phyloP scores from a whole-genome alignment of 768 basidiomycete genomes.

The Tremella mesenterica region DNA sequence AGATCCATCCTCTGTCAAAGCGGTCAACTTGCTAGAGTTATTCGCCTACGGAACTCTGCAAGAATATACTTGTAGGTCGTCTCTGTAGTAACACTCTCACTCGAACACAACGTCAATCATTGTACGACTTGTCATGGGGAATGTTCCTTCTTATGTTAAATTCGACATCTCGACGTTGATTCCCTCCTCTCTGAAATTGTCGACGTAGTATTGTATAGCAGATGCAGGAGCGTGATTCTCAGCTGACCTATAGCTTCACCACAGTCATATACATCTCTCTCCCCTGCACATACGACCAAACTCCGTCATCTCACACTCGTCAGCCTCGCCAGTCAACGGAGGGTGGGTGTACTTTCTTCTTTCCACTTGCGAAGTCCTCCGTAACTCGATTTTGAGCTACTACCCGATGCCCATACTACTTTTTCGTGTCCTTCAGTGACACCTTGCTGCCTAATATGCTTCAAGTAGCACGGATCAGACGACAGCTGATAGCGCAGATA shows the following conservation, averaged over 20 bases:
- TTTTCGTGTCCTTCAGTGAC: not conserved
- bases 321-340: conserved; percentile 63
- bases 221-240: too few species aligned
- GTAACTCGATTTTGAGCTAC: not conserved
- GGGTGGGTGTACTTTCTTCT: conserved; percentile 56
- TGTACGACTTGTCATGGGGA: not conserved
- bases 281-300: conserved; percentile 67
- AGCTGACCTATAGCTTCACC: conserved; percentile 53
- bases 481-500: conserved; percentile 50
- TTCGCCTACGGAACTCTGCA: conserved; percentile 84
- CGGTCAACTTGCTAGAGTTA: conserved; percentile 62
- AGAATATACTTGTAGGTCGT: conserved; percentile 63
- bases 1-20: conserved; percentile 58
- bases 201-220: too few species aligned
- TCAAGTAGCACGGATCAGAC: not conserved
- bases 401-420: not conserved
- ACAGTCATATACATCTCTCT: conserved; percentile 59
- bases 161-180: too few species aligned
- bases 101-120: conserved; percentile 3
- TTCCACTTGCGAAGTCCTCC: not conserved
- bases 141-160: too few species aligned
- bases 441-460: not conserved
- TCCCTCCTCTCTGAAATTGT: too few species aligned
- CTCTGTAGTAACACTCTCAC: not conserved
- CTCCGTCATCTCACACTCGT: conserved; percentile 89